These are phyloP conservation scores for Waltiozyma solani DNA, from an alignment of 1,139 yeast genomes.

Conservation along the genomic window DNA sequence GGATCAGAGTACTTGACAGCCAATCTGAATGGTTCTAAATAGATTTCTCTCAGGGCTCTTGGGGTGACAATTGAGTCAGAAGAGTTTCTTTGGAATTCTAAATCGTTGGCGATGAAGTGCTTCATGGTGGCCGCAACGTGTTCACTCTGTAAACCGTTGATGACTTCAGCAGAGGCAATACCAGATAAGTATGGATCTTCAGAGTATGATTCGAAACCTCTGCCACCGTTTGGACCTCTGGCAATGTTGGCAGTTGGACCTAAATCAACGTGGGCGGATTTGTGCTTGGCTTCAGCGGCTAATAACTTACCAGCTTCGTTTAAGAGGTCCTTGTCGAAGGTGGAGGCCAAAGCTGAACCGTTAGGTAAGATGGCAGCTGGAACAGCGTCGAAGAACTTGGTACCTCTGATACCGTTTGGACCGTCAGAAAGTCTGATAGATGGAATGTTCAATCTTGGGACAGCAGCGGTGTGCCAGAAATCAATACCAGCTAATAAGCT, in stretches of 20 bases:
- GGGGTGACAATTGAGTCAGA: slow-evolving; percentile 40
- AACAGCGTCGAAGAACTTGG: slow-evolving; percentile 33
- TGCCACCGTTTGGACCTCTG: slow-evolving; percentile 54
- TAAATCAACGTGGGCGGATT: slow-evolving; percentile 47
- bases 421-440: slow-evolving; percentile 35
- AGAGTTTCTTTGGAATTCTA: slow-evolving; percentile 43
- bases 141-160: slow-evolving; percentile 44
- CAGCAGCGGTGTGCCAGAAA: slow-evolving; percentile 45
- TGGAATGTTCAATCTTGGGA: slow-evolving; percentile 36
- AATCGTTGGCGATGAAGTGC: slow-evolving; percentile 52
- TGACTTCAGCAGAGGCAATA: slow-evolving; percentile 34
- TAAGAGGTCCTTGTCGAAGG: slow-evolving; percentile 32
- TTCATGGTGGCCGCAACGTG: slow-evolving; percentile 48
- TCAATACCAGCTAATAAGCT: slow-evolving; percentile 39
- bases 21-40: slow-evolving; percentile 51
- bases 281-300: slow-evolving; percentile 40
- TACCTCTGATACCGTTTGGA: slow-evolving; percentile 47
- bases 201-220: slow-evolving; percentile 52
- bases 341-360: slow-evolving; percentile 29
- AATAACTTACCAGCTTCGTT: slow-evolving; percentile 35
- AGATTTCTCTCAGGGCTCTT: slow-evolving; percentile 52
- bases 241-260: slow-evolving; percentile 50
- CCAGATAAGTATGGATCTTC: slow-evolving; percentile 57
- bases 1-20: slow-evolving; percentile 42
- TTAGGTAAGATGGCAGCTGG: slow-evolving; percentile 43